Conservation (phyloP, 2,329 filamentous ascomycete species). For the Tetracladium maxilliforme region DNA sequence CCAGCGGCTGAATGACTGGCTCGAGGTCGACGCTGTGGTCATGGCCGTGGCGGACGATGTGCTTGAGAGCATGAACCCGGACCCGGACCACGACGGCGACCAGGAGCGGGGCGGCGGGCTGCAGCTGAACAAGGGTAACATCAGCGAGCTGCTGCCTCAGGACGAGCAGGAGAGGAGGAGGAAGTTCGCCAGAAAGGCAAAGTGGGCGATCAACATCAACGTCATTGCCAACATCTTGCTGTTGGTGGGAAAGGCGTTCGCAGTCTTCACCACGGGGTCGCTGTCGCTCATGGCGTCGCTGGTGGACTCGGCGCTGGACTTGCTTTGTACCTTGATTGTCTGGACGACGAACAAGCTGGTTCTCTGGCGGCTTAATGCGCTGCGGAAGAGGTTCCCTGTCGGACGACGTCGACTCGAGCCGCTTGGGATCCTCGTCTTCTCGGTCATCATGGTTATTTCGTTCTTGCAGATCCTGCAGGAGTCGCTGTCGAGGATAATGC, state of each 20-base stretch:
- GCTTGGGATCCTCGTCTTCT: constrained; percentile 46
- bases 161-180: constrained; percentile 32
- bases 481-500: constrained; percentile 40
- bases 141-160: constrained; percentile 39
- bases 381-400: constrained; percentile 41
- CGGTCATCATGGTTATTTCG: constrained; percentile 47
- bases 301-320: constrained; percentile 44
- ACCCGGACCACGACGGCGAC: constrained; percentile 39
- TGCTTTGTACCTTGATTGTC: constrained; percentile 44
- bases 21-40: constrained; percentile 42
- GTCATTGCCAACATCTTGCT: constrained; percentile 43
- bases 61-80: constrained; percentile 43
- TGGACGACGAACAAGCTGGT: constrained; percentile 45
- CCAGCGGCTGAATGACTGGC: constrained; percentile 36
- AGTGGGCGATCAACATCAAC: constrained; percentile 63
- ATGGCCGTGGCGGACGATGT: constrained; percentile 40
- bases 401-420: constrained; percentile 41
- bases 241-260: constrained; percentile 36
- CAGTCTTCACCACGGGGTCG: constrained; percentile 38
- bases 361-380: constrained; percentile 33
- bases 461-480: constrained; percentile 46
- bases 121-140: constrained; percentile 28
- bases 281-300: constrained; percentile 46
- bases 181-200: constrained; percentile 29
- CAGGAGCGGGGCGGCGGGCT: constrained; percentile 34